Conservation (phyloP, 495 filamentous ascomycete genomes). For the Sporormia fimetaria region DNA sequence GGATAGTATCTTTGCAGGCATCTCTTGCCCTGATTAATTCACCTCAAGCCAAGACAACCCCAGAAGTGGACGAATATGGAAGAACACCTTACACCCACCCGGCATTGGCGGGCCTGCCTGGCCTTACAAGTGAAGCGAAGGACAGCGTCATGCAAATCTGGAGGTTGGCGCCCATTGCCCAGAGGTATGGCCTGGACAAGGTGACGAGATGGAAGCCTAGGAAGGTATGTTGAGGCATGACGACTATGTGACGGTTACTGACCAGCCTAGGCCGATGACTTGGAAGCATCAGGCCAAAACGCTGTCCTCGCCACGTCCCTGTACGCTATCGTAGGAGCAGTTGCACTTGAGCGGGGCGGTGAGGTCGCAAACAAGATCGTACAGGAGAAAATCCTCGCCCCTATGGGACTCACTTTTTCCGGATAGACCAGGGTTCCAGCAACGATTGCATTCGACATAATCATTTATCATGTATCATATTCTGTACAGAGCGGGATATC, state of each 20-base stretch:
- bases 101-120: conserved; percentile 58
- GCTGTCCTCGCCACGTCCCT: conserved; percentile 62
- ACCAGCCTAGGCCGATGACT: conserved; percentile 51
- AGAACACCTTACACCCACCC: conserved; percentile 62
- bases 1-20: conserved; percentile 67
- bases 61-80: conserved; percentile 36
- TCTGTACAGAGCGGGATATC: too few species aligned
- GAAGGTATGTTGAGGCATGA: conserved; percentile 43
- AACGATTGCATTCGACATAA: too few species aligned
- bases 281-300: conserved; percentile 58
- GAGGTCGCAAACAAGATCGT: conserved; percentile 62
- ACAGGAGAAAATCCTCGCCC: conserved; percentile 59
- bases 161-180: conserved; percentile 54
- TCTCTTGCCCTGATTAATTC: conserved; percentile 56
- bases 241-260: conserved; percentile 8
- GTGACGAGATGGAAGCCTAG: conserved; percentile 83
- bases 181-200: conserved; percentile 53
- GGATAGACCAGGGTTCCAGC: too few species aligned
- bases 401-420: conserved; percentile 28
- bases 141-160: conserved; percentile 44
- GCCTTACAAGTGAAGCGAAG: conserved; percentile 47
- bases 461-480: too few species aligned
- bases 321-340: conserved; percentile 76
- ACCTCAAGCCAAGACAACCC: conserved; percentile 23
- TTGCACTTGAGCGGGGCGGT: conserved; percentile 76